These are phyloP conservation scores for Rhytidiadelphus loreus DNA, from an alignment of 225 moss, liverwort and hornwort genomes.

Conservation along the genomic window DNA sequence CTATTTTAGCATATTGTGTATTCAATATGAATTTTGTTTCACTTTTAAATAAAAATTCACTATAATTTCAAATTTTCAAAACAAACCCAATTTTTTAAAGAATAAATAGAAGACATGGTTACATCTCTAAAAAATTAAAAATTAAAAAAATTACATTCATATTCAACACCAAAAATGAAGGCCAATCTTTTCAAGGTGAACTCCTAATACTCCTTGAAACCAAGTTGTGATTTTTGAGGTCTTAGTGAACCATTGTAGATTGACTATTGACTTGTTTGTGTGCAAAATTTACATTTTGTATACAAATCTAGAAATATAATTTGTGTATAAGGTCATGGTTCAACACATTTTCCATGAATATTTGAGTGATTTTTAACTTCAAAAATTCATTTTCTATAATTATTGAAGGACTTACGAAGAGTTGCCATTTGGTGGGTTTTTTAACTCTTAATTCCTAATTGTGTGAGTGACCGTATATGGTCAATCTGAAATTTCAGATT, in stretches of 20 bases:
- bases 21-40: neutral
- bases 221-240: neutral
- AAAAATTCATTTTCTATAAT: too few species aligned
- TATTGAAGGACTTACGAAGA: neutral
- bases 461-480: too few species aligned
- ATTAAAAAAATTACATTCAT: neutral
- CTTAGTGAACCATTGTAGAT: fast-evolving
- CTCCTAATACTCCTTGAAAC: neutral
- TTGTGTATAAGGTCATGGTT: fast-evolving
- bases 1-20: neutral
- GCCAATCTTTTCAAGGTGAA: neutral
- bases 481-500: too few species aligned
- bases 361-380: neutral
- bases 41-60: neutral
- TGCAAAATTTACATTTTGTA: neutral
- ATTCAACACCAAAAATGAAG: neutral
- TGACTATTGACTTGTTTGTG: neutral
- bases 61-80: neutral
- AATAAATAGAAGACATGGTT: neutral
- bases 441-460: too few species aligned
- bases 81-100: neutral
- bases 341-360: neutral
- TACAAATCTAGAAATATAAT: neutral
- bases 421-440: too few species aligned
- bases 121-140: neutral